Evolutionary conservation across 331 rosid genomes (phyloP), one percentile per base, ranked within the genome.

Genomic region (Phaseolus coccineus): DNA sequence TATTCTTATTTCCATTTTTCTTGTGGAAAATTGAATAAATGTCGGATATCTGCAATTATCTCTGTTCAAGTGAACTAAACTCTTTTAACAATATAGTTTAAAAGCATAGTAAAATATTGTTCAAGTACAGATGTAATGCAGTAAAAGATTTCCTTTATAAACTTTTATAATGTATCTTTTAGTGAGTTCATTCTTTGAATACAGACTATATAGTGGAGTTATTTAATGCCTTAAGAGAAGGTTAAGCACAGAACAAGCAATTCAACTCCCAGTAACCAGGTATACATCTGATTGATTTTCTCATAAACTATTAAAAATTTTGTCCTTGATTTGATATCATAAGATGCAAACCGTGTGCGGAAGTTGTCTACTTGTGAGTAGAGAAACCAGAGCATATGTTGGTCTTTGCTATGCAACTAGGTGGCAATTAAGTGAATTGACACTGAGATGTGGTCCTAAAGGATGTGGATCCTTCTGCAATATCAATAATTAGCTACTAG

Each of bases 311-410:
- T 7, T 19, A 61, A 14, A 31, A 31, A 8, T 0, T 33, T 3
- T 28, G 2, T 2, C 42, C 0, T 5, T 30, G 67, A 59, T 59
- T 28, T 59, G n/a, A 63, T 63, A 63, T 63, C 44, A 13, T 33
- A 61, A 61, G 4, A 31, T 65, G 50, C 2, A 65, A 37, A 65
- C 71, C 0, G 71, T 37, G 71, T 65, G 50, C 71, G 14, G 48
- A 50, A 4, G 0, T 65, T 37, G 50, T 65, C 48, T 8, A 37
- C 30, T 2, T n/a, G 30, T 37, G 48, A 64, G 15, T 3, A 62
- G 25, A 13, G 44, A 62, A 62, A 33, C 68, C 69, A 15, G 44
- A 58, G 39, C 6, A 0, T 35, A 12, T 11, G 14, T 27, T 22
- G 15, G 0, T 10, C 5, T 8, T 24, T 6, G 6, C 30, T 22